These are phyloP conservation scores for Chlorencoelia australis DNA, from an alignment of 2,329 filamentous ascomycete species.

Conservation along the genomic window DNA sequence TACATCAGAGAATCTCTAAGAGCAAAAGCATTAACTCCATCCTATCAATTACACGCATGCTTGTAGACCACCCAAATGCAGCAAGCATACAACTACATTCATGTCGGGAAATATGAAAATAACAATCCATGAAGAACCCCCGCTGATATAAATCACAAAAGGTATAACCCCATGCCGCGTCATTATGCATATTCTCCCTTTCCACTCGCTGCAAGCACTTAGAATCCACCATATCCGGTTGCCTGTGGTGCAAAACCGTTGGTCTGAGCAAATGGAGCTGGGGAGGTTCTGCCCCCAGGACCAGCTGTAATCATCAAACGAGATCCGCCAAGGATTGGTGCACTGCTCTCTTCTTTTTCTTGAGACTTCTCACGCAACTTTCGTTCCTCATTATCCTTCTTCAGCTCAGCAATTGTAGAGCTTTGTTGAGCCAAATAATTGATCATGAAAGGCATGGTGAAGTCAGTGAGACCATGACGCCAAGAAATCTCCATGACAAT, in stretches of 20 bases:
- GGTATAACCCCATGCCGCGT: constrained; percentile 21
- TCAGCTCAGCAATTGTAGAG: constrained; percentile 70
- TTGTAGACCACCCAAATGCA: constrained; percentile 16
- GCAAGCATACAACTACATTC: constrained; percentile 24
- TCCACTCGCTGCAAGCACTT: constrained; percentile 17
- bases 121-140: constrained; percentile 11
- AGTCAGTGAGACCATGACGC: constrained; percentile 89
- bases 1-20: constrained; percentile 21
- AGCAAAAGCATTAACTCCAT: constrained; percentile 16
- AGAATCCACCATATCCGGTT: constrained; percentile 60
- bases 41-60: constrained; percentile 25
- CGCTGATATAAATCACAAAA: constrained; percentile 20
- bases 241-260: constrained; percentile 87
- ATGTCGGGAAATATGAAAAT: constrained; percentile 18
- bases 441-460: constrained; percentile 99
- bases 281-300: constrained; percentile 43
- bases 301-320: constrained; percentile 95
- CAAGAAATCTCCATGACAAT: constrained; percentile 93
- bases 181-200: constrained; percentile 23
- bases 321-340: constrained; percentile 80
- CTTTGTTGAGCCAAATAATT: constrained; percentile 92
- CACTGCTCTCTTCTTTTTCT: constrained; percentile 85
- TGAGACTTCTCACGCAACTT: constrained; percentile 63
- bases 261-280: constrained; percentile 62
- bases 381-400: constrained; percentile 93